Conservation (phyloP, 2,329 filamentous ascomycete genomes). For the Myriosclerotinia curreyana region DNA sequence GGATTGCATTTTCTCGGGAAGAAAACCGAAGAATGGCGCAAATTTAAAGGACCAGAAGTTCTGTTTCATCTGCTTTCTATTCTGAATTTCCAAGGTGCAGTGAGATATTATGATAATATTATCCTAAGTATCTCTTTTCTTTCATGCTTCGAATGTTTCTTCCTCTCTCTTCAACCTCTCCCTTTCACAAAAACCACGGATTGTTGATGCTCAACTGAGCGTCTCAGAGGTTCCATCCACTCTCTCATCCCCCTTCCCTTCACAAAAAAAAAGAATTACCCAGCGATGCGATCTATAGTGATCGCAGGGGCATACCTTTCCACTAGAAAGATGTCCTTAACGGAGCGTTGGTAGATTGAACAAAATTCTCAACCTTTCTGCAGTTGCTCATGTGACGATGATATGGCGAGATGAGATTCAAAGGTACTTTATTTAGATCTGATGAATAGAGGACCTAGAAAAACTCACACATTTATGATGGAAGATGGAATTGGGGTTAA, state of each 20-base stretch:
- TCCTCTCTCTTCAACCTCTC: not conserved
- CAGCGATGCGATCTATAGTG: constrained; percentile 74
- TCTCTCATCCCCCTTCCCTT: constrained; percentile 17
- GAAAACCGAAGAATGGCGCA: not conserved
- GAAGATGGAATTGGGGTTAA: no score
- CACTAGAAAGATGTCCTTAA: constrained; percentile 69
- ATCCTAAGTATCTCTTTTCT: not conserved
- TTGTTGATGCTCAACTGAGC: not conserved
- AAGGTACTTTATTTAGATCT: constrained; percentile 40
- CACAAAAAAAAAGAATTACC: constrained; percentile 38
- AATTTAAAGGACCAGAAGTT: constrained; percentile 14
- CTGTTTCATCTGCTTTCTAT: not conserved
- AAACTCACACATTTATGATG: constrained; percentile 34
- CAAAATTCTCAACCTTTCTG: constrained; percentile 26
- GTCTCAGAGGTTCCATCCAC: not conserved
- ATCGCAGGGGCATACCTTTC: constrained; percentile 66
- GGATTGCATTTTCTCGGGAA: not conserved
- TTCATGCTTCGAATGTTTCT: not conserved
- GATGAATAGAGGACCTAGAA: constrained; percentile 40
- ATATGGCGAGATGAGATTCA: constrained; percentile 32
- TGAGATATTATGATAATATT: constrained; percentile 2
- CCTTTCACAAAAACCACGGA: not conserved
- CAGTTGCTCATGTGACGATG: constrained; percentile 22
- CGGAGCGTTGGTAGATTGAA: constrained; percentile 70
- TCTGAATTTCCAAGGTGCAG: not conserved